Conservation (phyloP, 2,329 filamentous ascomycete genomes). For the Alternaria viburni region DNA sequence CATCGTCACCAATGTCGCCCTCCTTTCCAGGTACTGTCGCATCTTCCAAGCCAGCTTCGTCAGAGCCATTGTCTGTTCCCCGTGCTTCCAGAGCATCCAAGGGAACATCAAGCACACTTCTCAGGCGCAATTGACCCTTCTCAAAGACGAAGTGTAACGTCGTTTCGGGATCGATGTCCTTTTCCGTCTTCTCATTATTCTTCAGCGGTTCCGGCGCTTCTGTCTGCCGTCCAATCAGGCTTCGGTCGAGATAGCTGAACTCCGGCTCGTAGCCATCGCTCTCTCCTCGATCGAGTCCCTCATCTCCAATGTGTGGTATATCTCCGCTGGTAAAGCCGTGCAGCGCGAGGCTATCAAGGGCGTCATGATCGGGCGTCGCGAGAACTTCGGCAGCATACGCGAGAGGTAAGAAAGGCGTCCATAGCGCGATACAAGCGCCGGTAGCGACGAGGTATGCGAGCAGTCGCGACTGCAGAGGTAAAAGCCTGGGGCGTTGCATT, state of each 20-base stretch:
- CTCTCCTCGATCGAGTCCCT: conserved; percentile 38
- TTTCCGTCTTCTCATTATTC: conserved; percentile 69
- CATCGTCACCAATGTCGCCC: background rate
- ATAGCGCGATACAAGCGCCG: conserved; percentile 65
- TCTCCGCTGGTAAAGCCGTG: conserved; percentile 48
- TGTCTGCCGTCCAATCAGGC: conserved; percentile 66
- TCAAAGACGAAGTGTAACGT: conserved; percentile 70
- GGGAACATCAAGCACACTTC: conserved; percentile 35
- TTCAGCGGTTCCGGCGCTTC: conserved; percentile 57
- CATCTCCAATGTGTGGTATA: conserved; percentile 46
- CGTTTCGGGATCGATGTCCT: conserved; percentile 68
- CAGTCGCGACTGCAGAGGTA: conserved; percentile 74
- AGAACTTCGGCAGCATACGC: conserved; percentile 67
- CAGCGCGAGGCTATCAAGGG: conserved; percentile 18
- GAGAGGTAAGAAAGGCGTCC: conserved; percentile 60
- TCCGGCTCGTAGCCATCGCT: conserved; percentile 62
- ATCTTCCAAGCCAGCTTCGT: background rate
- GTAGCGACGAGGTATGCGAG: conserved; percentile 70
- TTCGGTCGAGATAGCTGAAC: conserved; percentile 66
- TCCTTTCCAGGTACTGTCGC: background rate
- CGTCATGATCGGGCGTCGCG: conserved; percentile 13
- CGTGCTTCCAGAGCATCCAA: conserved; percentile 36
- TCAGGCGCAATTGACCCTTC: conserved; percentile 60
- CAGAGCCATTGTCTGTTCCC: conserved; percentile 17
- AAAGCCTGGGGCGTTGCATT: conserved; percentile 61